Conservation (phyloP, 805 yeast species). For the Vanderwaltozyma polyspora region DNA sequence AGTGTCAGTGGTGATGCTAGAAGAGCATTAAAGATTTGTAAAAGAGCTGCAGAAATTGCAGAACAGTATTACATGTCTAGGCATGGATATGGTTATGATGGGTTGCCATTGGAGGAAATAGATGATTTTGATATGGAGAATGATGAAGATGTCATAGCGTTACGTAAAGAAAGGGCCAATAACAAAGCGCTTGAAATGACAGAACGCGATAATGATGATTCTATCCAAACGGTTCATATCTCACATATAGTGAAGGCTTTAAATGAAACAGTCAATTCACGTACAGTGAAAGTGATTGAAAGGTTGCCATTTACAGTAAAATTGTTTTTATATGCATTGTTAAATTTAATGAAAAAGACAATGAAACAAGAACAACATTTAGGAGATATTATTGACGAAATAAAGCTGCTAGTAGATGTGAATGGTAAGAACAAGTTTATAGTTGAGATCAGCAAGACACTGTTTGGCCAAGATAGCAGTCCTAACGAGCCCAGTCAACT, state of each 20-base stretch:
- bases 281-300: slow-evolving; percentile 47
- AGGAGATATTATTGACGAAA: slow-evolving; percentile 73
- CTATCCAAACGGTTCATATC: slow-evolving; percentile 49
- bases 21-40: slow-evolving; percentile 76
- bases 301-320: slow-evolving; percentile 60
- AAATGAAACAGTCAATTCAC: slow-evolving; percentile 66
- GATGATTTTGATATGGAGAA: slow-evolving; percentile 6
- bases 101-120: slow-evolving; percentile 6
- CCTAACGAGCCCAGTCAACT: slow-evolving; percentile 37
- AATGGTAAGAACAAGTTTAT: slow-evolving; percentile 24
- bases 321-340: slow-evolving; percentile 55
- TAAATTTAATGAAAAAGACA: slow-evolving; percentile 52
- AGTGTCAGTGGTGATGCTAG: slow-evolving; percentile 97
- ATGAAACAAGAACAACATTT: slow-evolving; percentile 61
- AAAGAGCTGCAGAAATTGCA: slow-evolving; percentile 83
- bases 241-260: slow-evolving; percentile 71
- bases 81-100: slow-evolving; percentile 25
- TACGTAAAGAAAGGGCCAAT: not conserved
- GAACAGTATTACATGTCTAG: slow-evolving; percentile 44
- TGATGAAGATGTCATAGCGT: slow-evolving; percentile 7
- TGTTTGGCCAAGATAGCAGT: slow-evolving; percentile 1
- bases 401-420: slow-evolving; percentile 41
- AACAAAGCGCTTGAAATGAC: too few species aligned
- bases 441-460: slow-evolving; percentile 22
- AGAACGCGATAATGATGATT: slow-evolving; percentile 19